Percentiles rank a stretch among this genome's conserved stretches.
phyloP scores from a whole-genome alignment of 306 rosid genomes.

The Vachellia pachyceras region DNA sequence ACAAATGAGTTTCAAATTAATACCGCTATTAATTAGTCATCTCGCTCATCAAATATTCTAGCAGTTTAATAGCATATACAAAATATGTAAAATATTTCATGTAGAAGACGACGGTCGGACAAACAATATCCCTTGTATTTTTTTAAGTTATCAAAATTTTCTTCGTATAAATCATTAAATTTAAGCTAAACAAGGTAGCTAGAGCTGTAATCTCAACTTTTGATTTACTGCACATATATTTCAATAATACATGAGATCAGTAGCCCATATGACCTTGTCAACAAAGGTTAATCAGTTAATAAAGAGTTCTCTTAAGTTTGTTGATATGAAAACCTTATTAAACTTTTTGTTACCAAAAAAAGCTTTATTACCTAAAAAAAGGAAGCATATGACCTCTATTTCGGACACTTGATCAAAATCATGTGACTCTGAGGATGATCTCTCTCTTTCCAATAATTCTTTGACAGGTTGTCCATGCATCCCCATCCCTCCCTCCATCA shows the following conservation, averaged over 20 bases:
- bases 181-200: conserved; percentile 32
- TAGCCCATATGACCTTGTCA: no score
- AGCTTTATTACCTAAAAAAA: no score
- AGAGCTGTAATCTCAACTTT: conserved; percentile 30
- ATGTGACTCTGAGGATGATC: conserved; percentile 49
- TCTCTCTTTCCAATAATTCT: conserved; percentile 40
- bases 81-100: conserved; percentile 40
- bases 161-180: conserved; percentile 27
- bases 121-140: conserved; percentile 29
- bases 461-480: conserved; percentile 47
- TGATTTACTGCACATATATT: conserved; percentile 29
- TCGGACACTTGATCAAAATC: conserved; percentile 62
- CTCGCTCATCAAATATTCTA: conserved; percentile 57
- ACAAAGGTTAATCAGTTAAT: no score
- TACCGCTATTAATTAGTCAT: conserved; percentile 42
- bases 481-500: conserved; percentile 9
- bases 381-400: no score
- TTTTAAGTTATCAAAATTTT: conserved; percentile 8
- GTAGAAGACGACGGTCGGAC: conserved; percentile 80
- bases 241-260: neutral
- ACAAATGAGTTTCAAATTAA: conserved; percentile 47
- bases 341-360: no score
- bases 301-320: no score
- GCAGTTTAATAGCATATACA: conserved; percentile 36
- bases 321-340: no score